Base-by-base conservation (phyloP, 495 filamentous ascomycete genomes). In the Sporormia fimetaria region DNA sequence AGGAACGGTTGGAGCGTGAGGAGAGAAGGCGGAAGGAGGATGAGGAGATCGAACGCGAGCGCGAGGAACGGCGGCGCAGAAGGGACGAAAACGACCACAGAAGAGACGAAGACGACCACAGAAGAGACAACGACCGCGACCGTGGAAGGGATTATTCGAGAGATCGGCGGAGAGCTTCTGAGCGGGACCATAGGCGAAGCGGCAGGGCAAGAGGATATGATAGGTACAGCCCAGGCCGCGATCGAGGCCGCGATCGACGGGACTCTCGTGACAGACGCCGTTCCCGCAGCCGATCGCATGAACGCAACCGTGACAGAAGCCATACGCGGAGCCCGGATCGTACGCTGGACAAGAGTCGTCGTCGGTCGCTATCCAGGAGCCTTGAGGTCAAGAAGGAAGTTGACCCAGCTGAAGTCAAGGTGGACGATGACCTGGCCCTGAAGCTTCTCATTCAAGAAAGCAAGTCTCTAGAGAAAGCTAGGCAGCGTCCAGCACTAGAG, bases 401-500 rank as follows among this genome's bases (percentile, higher is more conserved):
- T 22, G 53, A 54, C 22, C 56, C 59, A 26, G 66, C 72, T 12
- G 69, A 75, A 38, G 72, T 75, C 33, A 73, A 75, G 52, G 67
- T 67, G 11, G 54, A 78, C 24, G 73, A 78, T 42, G 71, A 73
- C 42, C 57, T 64, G 9, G 75, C 75, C 14, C 54, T 79, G 23
- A 60, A 73, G 40, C 49, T 67, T 26, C 63, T 79, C 3, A 45
- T 78, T 17, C 69, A 68, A 50, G 76, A 81, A 57, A 70, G 75
- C 33, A 67, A 76, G 47, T 68, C 75, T 37, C 62, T 72, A 10
- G 74, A 73, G 11, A 80, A 77, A 46, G 66, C 70, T 5, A 62
- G 67, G 18, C 66, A 68, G 42, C 70, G 74, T 42, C 71, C 70
- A 3, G 72, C 77, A 27, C 68, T 74, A 27, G 75, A 80, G 36